Evolutionary conservation across 192 early-diverging fungal species (phyloP).

Genomic region (Linderina pennispora): DNA sequence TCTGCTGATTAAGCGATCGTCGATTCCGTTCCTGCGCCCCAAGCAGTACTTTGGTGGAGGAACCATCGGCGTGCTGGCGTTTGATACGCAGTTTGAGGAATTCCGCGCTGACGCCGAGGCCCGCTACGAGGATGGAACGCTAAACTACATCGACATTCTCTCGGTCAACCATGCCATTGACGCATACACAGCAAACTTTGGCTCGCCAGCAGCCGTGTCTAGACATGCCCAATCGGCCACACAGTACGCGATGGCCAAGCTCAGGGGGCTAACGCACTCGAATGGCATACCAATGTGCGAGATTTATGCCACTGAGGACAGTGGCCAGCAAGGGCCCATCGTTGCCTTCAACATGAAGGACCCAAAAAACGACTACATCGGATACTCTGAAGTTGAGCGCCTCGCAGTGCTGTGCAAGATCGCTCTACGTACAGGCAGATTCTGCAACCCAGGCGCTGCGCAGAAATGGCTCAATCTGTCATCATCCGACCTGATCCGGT

Average conservation of each 20-base stretch:
- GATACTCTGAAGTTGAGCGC: conserved; percentile 58
- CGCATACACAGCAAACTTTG: conserved; percentile 40
- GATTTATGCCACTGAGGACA: conserved; percentile 15
- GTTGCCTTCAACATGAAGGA: conserved; percentile 64
- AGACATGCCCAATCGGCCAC: conserved; percentile 49
- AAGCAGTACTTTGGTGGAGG: conserved; percentile 79
- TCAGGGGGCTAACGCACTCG: conserved; percentile 49
- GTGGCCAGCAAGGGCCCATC: conserved; percentile 52
- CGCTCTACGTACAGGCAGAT: conserved; percentile 64
- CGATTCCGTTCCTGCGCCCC: conserved; percentile 34
- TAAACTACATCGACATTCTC: conserved; percentile 69
- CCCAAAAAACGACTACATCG: conserved; percentile 51
- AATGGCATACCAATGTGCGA: conserved; percentile 49
- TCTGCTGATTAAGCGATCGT: conserved; percentile 56
- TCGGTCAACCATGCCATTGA: conserved; percentile 67
- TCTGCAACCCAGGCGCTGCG: conserved; percentile 78
- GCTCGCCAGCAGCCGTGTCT: conserved; percentile 30
- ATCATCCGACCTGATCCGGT: conserved; percentile 42
- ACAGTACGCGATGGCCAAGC: conserved; percentile 20
- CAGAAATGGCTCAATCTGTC: conserved; percentile 59
- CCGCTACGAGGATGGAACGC: conserved; percentile 70
- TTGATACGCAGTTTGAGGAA: conserved; percentile 52
- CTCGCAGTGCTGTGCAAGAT: conserved; percentile 62
- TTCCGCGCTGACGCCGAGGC: conserved; percentile 45
- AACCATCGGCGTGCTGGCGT: conserved; percentile 56